These are phyloP conservation scores for Clausena lansium DNA, from an alignment of 345 rosid species.

Conservation along the genomic window DNA sequence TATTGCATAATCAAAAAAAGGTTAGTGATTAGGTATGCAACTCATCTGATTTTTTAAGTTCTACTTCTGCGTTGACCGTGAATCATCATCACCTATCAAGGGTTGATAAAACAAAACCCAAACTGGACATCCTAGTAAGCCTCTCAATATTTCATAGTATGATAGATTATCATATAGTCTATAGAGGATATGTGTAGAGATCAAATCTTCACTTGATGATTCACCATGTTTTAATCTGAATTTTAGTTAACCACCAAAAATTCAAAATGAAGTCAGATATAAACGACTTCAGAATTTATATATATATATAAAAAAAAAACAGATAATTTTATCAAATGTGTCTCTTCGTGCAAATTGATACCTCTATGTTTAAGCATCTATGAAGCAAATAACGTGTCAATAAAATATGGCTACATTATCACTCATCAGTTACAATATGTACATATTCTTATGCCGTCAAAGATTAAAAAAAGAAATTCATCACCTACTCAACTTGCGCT, in stretches of 20 bases:
- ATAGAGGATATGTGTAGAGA: too few species aligned
- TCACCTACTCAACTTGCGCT: not conserved
- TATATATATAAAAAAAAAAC: too few species aligned
- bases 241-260: too few species aligned
- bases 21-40: not conserved
- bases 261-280: too few species aligned
- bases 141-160: not conserved
- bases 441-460: not conserved
- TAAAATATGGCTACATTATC: not conserved
- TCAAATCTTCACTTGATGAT: too few species aligned
- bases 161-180: too few species aligned
- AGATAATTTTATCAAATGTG: too few species aligned
- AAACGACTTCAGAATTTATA: too few species aligned
- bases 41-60: not conserved
- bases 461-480: not conserved
- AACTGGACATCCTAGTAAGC: not conserved
- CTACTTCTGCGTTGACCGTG: not conserved
- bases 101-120: too few species aligned
- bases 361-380: not conserved
- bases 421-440: not conserved
- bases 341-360: not conserved
- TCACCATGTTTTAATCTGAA: too few species aligned
- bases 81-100: not conserved
- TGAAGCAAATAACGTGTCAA: not conserved
- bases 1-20: too few species aligned